Evolutionary conservation across 768 basidiomycete species (phyloP).

Genomic region (Termitomyces eurrhizus): DNA sequence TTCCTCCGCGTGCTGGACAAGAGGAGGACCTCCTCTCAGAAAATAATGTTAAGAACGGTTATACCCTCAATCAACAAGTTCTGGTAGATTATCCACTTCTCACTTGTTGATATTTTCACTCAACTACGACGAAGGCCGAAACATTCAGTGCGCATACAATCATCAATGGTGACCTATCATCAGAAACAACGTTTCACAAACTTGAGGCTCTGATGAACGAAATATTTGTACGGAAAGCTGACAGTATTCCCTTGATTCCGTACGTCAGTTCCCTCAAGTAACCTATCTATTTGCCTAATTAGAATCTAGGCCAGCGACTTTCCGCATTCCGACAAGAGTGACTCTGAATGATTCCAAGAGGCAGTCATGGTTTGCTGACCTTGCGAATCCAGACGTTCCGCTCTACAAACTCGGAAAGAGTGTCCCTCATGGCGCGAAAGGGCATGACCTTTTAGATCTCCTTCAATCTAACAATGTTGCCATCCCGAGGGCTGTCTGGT

Average conservation of each 20-base stretch:
- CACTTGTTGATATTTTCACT: background rate
- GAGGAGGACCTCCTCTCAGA: slow-evolving; percentile 73
- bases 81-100: slow-evolving; percentile 35
- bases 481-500: slow-evolving; percentile 83
- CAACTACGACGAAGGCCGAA: slow-evolving; percentile 45
- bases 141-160: slow-evolving; percentile 56
- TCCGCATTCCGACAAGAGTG: slow-evolving; percentile 79
- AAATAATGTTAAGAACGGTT: slow-evolving; percentile 62
- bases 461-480: slow-evolving; percentile 74
- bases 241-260: slow-evolving; percentile 58
- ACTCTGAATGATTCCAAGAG: slow-evolving; percentile 77
- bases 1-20: slow-evolving; percentile 71
- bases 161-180: slow-evolving; percentile 47
- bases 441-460: slow-evolving; percentile 77
- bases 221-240: slow-evolving; percentile 61
- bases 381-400: slow-evolving; percentile 78
- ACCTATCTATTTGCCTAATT: background rate
- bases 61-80: slow-evolving; percentile 48
- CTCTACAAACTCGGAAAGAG: slow-evolving; percentile 79
- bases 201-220: slow-evolving; percentile 77
- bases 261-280: slow-evolving; percentile 30
- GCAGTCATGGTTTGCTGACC: slow-evolving; percentile 79
- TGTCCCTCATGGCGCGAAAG: slow-evolving; percentile 84
- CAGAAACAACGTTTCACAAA: slow-evolving; percentile 48
- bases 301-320: slow-evolving; percentile 51